Evolutionary conservation across 2,329 filamentous ascomycete genomes (phyloP).

Genomic region (Ampelomyces quisqualis): DNA sequence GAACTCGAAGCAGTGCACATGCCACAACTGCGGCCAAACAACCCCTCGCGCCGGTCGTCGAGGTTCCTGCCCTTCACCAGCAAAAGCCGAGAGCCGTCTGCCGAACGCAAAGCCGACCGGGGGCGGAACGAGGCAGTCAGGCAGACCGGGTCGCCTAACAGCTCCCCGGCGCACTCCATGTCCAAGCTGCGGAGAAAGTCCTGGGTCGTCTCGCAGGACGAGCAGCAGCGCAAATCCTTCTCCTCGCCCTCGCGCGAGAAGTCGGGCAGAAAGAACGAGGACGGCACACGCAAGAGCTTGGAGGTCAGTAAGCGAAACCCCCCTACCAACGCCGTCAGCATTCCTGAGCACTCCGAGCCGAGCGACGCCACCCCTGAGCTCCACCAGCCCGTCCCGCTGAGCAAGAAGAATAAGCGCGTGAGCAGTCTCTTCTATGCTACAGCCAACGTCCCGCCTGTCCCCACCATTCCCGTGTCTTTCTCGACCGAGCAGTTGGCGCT

Average conservation of each 20-base stretch:
- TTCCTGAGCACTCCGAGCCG: conserved; percentile 34
- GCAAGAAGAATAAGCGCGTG: conserved; percentile 41
- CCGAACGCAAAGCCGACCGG: conserved; percentile 31
- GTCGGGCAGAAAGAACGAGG: conserved; percentile 19
- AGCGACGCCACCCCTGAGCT: conserved; percentile 25
- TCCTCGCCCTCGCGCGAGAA: conserved; percentile 20
- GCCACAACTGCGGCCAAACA: conserved; percentile 36
- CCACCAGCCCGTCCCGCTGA: conserved; percentile 25
- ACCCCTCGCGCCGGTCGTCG: conserved; percentile 38
- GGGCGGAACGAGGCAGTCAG: conserved; percentile 30
- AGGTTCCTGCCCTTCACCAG: conserved; percentile 39
- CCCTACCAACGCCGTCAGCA: conserved; percentile 25
- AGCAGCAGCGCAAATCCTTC: conserved; percentile 18
- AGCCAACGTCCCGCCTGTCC: conserved; percentile 38
- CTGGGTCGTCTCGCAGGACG: conserved; percentile 32
- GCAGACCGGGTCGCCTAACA: conserved; percentile 24
- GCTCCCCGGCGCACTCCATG: conserved; percentile 36
- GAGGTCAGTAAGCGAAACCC: conserved; percentile 31
- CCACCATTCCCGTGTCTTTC: conserved; percentile 51
- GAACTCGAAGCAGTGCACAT: conserved; percentile 30
- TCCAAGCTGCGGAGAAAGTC: conserved; percentile 42
- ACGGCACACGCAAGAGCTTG: conserved; percentile 19
- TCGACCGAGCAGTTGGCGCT: conserved; percentile 50
- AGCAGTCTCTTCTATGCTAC: conserved; percentile 37
- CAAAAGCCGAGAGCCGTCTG: conserved; percentile 37